Evolutionary conservation across 768 basidiomycete species (phyloP), one percentile per base, ranked within the genome.

Genomic region (Suillus fuscotomentosus): DNA sequence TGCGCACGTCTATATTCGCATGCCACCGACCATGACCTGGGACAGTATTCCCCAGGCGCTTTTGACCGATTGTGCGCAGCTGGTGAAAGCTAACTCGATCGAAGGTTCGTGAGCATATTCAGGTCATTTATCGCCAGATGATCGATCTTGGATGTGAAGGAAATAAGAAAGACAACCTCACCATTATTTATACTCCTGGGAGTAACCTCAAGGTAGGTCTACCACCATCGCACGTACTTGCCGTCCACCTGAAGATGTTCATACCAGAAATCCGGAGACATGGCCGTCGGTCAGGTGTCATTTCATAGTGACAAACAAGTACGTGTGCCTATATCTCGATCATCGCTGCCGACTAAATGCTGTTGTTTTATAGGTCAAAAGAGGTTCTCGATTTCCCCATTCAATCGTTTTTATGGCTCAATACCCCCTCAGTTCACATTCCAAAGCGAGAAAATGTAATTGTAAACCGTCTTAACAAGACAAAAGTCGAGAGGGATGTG

Each of bases 11-110:
- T 99, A 99, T 75, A 81, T 99, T n/a, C 90, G 96, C 41, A 87
- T 98, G 82, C 84, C 92, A 0, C 84, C 86, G 3, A 81, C 78
- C n/a, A 90, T 96, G 83, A 75, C 81, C 38, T 98, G 95, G 94
- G 95, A 99, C 7, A 76, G 79, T n/a, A 90, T 99, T 43, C 95
- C 97, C 0, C 83, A 89, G 62, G 79, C 84, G 1, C 78, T 98
- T 7, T 78, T 98, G 22, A 80, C 80, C 14, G 97, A 99, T 76
- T 93, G 93, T 66, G 94, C 94, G 1, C 97, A 99, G 74, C 83
- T 99, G 2, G 97, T 98, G 39, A 99, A 99, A 76, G 96, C 96
- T 1, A 98, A 98, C 71, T 96, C 94, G 13, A 99, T 99, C 63
- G 94, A 97, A 81, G 96, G 95, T 91, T 64, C 50, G 70, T 64